Evolutionary conservation across 495 filamentous ascomycete species (phyloP), one percentile per base, ranked within the genome.

Genomic region (Apiosordaria backusii): DNA sequence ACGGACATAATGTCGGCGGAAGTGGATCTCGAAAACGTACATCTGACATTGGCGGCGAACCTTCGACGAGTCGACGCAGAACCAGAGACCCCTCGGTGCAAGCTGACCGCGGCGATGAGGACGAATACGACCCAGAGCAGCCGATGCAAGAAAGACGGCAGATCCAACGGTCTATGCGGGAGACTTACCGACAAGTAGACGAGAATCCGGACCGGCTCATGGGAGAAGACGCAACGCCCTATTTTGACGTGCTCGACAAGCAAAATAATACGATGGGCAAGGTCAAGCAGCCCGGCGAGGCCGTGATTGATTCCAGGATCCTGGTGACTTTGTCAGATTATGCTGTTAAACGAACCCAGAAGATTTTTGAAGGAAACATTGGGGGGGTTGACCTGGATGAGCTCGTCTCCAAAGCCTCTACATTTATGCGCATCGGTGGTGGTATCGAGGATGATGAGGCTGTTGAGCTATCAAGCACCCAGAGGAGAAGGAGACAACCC

Each of bases 261-360:
- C 87, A 89, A 2, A 89, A 97, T 71, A 67, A 80, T 3, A 75
- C 88, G 10, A 89, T 88, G 71, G 75, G 75, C 26, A 79, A 86
- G 40, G 92, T 98, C 60, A 95, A 91, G 68, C 93, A 97, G 72
- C 96, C 95, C 1, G 85, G 86, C n/a, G 96, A 99, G 74, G 95
- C 95, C 1, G 92, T 89, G 3, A 88, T 97, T 65, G 95, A 99
- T 72, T 90, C 94, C 0, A 88, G 91, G 53, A 81, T 95, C 50
- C 81, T 98, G 10, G 90, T 97, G 13, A 85, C 81, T 40, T 86
- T 88, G 0, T 88, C 91, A 21, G 95, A 98, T 67, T 77, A 93
- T 2, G 87, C 89, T 0, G 87, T 89, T 64, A 90, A 91, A 64
- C 92, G 90, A 69, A 86, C 88, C 0, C 78, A 87, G 26, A 86